Base-by-base conservation (phyloP, 768 basidiomycete genomes). In the Rhizopogon rudus region DNA sequence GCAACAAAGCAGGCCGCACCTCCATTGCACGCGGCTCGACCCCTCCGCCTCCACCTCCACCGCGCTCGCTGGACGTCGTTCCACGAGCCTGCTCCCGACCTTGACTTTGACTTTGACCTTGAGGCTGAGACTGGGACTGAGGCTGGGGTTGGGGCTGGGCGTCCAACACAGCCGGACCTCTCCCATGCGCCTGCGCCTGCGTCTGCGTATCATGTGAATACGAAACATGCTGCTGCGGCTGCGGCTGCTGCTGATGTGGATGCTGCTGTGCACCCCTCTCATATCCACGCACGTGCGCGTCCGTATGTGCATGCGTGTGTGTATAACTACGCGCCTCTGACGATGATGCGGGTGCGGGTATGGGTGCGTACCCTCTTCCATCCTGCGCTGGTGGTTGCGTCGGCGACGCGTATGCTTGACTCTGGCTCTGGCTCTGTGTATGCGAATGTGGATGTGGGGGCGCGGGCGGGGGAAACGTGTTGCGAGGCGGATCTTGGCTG, bases 131-230 rank as follows among this genome's bases (percentile, higher is more conserved):
- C 9, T 53, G 58, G 39, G 65, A 57, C 9, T 44, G 25, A 17
- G 37, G 57, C 9, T 53, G 58, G 39, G 65, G 55, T 7, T 44
- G 25, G 28, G 37, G 40, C 37, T 53, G 58, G 39, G 65, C 55
- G 5, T 46, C 55, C 1, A 42, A 49, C 9, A 22, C 40, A n/a
- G 61, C 63, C 37, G 63, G 58, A 3, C 66, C 67, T 49, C 61
- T 61, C 3, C 65, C 54, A 46, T 71, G 70, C 56, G 65, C 55
- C 22, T 66, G 64, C 13, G 61, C 62, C 22, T 55, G 57, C 4
- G 54, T 46, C 14, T 69, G 70, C 10, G 60, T 46, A 49, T 67
- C 44, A n/a, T 56, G 54, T 16, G 53, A 42, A n/a, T 46, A 49
- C 20, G 25, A 25, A 17, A 40, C 37, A 8, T 57, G 51, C 51